phyloP scores from a whole-genome alignment of 176 grass and related monocot species.

The Pontederia crassipes region DNA sequence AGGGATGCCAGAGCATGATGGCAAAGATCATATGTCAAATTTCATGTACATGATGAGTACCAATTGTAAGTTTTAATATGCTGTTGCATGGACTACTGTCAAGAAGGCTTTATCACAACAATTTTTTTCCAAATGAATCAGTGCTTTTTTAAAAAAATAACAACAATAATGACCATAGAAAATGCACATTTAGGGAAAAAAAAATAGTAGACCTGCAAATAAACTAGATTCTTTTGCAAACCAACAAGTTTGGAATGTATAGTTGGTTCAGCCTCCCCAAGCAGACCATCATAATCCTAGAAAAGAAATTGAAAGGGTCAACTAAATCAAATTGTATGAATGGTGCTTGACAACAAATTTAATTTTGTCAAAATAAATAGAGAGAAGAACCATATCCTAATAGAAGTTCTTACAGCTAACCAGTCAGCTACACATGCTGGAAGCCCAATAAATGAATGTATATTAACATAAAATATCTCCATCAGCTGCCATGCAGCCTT shows the following conservation, averaged over 20 bases:
- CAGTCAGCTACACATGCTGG: slow-evolving; percentile 94
- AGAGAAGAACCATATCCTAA: slow-evolving; percentile 26
- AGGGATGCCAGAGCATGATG: slow-evolving; percentile 9
- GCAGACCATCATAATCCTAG: slow-evolving; percentile 73
- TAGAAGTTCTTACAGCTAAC: slow-evolving; percentile 62
- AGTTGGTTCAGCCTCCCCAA: slow-evolving; percentile 38
- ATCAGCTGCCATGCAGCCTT: slow-evolving; percentile 88
- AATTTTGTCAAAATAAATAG: background rate
- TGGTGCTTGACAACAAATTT: too few species aligned
- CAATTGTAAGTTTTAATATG: too few species aligned
- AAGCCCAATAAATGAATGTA: slow-evolving; percentile 70
- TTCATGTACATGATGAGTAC: too few species aligned
- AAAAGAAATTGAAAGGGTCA: slow-evolving; percentile 19
- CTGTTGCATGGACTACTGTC: too few species aligned
- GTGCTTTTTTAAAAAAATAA: too few species aligned
- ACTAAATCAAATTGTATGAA: slow-evolving; percentile 2
- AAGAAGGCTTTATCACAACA: too few species aligned
- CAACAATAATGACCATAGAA: background rate
- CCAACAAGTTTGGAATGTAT: slow-evolving; percentile 39
- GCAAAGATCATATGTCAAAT: too few species aligned
- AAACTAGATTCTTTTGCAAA: slow-evolving; percentile 69
- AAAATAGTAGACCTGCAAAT: slow-evolving; percentile 45
- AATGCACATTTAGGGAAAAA: background rate
- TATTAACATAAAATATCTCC: slow-evolving; percentile 99
- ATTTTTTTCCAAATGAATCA: too few species aligned